phyloP scores from a whole-genome alignment of 805 yeast genomes.

The Candida montana region DNA sequence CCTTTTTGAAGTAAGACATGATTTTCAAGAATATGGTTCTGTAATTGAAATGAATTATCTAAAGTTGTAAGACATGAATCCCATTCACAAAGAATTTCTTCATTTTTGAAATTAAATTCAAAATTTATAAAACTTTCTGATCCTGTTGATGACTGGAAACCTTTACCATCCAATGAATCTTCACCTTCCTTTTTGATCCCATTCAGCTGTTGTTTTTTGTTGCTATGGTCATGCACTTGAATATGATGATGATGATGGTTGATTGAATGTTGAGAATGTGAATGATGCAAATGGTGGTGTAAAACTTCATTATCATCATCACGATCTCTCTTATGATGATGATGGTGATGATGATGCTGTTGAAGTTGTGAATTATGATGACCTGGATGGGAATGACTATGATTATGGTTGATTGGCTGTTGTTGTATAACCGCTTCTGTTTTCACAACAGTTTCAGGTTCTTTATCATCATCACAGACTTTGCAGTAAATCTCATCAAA shows the following conservation, averaged over 20 bases:
- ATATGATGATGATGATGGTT: constrained; percentile 35
- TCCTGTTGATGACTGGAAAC: neutral
- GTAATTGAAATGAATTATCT: constrained; percentile 35
- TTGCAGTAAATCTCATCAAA: constrained; percentile 30
- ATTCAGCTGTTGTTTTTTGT: constrained; percentile 12
- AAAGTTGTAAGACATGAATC: constrained; percentile 48
- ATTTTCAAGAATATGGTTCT: constrained; percentile 47
- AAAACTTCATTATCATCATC: constrained; percentile 16
- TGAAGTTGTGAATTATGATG: neutral
- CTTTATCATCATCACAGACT: constrained; percentile 22
- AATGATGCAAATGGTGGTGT: constrained; percentile 21
- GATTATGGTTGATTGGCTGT: neutral
- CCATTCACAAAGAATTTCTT: constrained; percentile 61
- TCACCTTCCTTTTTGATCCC: neutral
- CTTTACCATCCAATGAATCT: neutral
- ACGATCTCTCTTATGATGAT: constrained; percentile 9
- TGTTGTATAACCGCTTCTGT: neutral
- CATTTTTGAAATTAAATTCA: constrained; percentile 29
- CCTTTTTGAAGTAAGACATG: constrained; percentile 32
- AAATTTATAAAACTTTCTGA: constrained; percentile 15
- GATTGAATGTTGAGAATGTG: constrained; percentile 21
- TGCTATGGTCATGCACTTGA: constrained; percentile 30
- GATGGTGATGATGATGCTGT: constrained; percentile 8
- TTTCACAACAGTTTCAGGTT: neutral
- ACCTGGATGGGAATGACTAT: neutral